phyloP scores from a whole-genome alignment of 306 rosid genomes.

The Datisca glomerata region DNA sequence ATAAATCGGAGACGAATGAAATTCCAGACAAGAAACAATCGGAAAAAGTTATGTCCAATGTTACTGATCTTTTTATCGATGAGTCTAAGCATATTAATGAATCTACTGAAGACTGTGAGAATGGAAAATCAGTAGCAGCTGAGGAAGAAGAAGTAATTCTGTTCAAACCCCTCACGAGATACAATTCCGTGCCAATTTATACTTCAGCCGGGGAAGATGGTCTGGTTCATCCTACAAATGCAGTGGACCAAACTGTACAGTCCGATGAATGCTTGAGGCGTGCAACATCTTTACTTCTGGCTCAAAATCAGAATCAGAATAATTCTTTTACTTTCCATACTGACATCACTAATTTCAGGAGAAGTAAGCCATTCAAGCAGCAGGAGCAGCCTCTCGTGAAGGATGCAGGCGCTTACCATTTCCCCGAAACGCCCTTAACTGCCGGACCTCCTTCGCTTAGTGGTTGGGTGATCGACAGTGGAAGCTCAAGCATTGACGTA shows the following conservation, averaged over 20 bases:
- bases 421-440: slow-evolving; percentile 30
- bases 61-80: slow-evolving; percentile 13
- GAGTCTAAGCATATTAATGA: slow-evolving; percentile 10
- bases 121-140: slow-evolving; percentile 19
- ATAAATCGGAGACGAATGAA: slow-evolving; percentile 20
- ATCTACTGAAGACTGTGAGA: slow-evolving; percentile 16
- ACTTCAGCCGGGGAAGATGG: slow-evolving; percentile 19
- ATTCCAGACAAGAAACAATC: slow-evolving; percentile 23
- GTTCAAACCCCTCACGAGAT: slow-evolving; percentile 76
- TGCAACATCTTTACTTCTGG: slow-evolving; percentile 78
- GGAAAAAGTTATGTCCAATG: slow-evolving; percentile 15
- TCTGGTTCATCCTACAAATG: slow-evolving; percentile 29
- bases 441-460: slow-evolving; percentile 90
- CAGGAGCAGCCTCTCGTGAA: slow-evolving; percentile 30
- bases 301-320: slow-evolving; percentile 43
- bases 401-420: slow-evolving; percentile 27
- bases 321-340: slow-evolving; percentile 36
- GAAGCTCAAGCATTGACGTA: slow-evolving; percentile 25
- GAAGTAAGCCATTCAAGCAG: slow-evolving; percentile 26
- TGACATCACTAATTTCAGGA: slow-evolving; percentile 25
- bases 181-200: slow-evolving; percentile 62
- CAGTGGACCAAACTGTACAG: slow-evolving; percentile 23
- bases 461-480: slow-evolving; percentile 77
- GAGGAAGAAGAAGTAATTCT: slow-evolving; percentile 97
- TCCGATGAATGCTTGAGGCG: slow-evolving; percentile 78